Evolutionary conservation across 495 filamentous ascomycete species (phyloP), one percentile per base, ranked within the genome.

Genomic region (Bacidia rubella): DNA sequence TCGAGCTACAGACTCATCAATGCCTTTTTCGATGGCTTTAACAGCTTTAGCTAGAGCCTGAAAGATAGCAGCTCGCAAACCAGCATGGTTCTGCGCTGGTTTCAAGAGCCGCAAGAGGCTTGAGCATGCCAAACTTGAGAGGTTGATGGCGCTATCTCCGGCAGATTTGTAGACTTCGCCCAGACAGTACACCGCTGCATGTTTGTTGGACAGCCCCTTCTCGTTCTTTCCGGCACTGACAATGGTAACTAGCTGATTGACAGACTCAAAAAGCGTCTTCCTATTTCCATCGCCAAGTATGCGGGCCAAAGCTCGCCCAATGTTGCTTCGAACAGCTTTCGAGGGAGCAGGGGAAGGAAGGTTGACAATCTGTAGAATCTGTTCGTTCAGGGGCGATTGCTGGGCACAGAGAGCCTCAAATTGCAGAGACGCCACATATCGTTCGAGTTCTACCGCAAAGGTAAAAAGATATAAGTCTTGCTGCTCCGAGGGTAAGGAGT

Each of bases 391-490:
- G 63, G 84, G 83, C 59, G 86, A 79, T 65, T 99, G 92, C 66
- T 95, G 82, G 3, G 83, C 77, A 38, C 87, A 90, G 49, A 88
- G 81, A 55, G 85, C 84, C 51, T 93, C 83, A 54, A 78, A 70
- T 51, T 81, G 76, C 25, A 96, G 75, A 19, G 68, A 66, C 46
- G 82, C 79, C 29, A 90, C 86, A 73, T 94, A 81, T 55, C 83
- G 83, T 54, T 82, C 85, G 45, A 97, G 76, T 43, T 84, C 79
- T 25, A 87, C 82, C 25, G 89, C 82, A 65, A 95, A 96, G 40
- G 82, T 93, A 49, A 97, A 73, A 53, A 99, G 76, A 64, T 88
- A 90, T 20, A 97, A 79, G 60, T 95, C 88, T 66, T 97, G 93
- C 63, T 99, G 90, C 70, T 97, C 92, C 26, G 87, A 84, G 52